Evolutionary conservation across 2,329 filamentous ascomycete genomes (phyloP), one percentile per base, ranked within the genome.

Genomic region (Proliferodiscus dingleyae): DNA sequence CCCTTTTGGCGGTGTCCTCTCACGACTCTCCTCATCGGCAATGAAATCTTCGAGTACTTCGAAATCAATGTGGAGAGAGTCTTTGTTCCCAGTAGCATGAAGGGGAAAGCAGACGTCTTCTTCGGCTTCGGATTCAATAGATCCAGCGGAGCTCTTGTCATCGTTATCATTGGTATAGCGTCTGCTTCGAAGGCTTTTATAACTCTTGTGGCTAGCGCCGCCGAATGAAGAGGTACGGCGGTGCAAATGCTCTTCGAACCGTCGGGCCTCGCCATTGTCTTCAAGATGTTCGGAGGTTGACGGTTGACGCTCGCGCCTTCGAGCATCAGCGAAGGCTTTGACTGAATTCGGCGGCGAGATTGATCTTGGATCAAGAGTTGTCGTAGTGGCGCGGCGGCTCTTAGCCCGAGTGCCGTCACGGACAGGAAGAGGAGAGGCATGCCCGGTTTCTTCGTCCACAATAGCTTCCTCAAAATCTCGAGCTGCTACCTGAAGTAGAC

Each of bases 11-110:
- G 61, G 55, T 13, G 59, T 60, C 34, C 45, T 69, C 5, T 71
- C 69, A 10, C 71, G 71, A 60, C 72, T 67, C 58, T 80, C 77
- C 24, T 71, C 74, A 37, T 85, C 74, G 42, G 78, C 80, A 24
- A 97, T 86, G 58, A 96, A 97, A 56, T 89, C 88, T 64, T 98
- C 91, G 24, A 98, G 74, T 55, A 90, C 90, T 61, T 97, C 90
- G 58, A 91, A 97, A 65, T 97, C 90, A 56, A 89, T 89, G 49
- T 87, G 83, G 2, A 91, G 81, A 60, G 88, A 84, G 47, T 85
- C 82, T 61, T 89, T 85, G 51, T 86, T 81, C n/a, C 83, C 79
- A 18, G 69, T 68, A 42, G 69, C 66, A 48, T 87, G n/a, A 83
- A 77, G 2, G 15, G 88, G 88, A 55, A 94, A 95, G 70, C 89